Base-by-base conservation (phyloP, 371 early-diverging fungal genomes). In the Mucor mucedo region DNA sequence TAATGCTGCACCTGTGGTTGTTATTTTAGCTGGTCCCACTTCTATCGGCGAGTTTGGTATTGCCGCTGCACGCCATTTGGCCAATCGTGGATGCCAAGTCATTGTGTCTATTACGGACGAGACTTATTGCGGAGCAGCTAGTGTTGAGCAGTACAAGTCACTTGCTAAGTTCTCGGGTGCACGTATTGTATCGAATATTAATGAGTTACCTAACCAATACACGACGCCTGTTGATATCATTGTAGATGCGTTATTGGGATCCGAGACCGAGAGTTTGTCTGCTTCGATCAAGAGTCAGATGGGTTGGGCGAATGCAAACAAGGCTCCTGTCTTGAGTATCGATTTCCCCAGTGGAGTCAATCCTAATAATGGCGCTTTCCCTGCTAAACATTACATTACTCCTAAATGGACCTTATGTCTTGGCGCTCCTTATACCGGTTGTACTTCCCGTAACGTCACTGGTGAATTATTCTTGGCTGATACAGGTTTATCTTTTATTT, bases 391-490 rank as follows among this genome's bases (percentile, higher is more conserved):
- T 70, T 66, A 77, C 58, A 79, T 85, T 44, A 73, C 71, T 42
- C 86, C 87, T 7, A 84, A 84, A 63, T 94, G 93, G 93, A 92
- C 93, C 2, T 70, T 94, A 1, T 88, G 91, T 53, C 77, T 94
- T 38, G 92, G 90, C 5, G 87, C 91, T 0, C 92, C 94, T 3
- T 89, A 87, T 59, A 75, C 80, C 7, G 89, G 89, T 5, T 86
- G 88, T 48, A 76, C 71, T 47, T 79, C 82, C 11, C 80, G 86
- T 33, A 69, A 76, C 39, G 70, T 86, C 9, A 82, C 86, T 0
- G 94, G 93, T 21, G 92, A 91, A 61, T 62, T 94, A 29, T 90
- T 91, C 64, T 62, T 94, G 70, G 91, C 89, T 0, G 94, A 94
- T 70, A 74, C 91, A 21, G 93, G 93, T 21, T 91, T 92, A 2